Evolutionary conservation across 306 rosid genomes (phyloP).

Genomic region (Malus sieversii): DNA sequence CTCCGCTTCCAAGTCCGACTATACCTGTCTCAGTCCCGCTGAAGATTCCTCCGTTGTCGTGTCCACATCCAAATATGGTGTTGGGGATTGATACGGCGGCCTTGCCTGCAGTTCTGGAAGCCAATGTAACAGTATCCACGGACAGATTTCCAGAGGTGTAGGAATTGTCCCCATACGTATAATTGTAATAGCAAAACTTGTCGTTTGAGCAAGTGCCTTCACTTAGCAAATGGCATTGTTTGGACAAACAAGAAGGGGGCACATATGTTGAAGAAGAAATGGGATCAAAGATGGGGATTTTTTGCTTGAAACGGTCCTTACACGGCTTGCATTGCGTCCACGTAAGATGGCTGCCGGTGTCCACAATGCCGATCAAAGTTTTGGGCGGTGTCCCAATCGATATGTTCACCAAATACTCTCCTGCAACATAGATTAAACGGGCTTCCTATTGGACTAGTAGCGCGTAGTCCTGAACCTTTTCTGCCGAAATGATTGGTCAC

Average conservation of each 20-base stretch:
- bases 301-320: background rate
- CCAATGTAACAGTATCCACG: background rate
- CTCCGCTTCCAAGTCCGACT: slow-evolving; percentile 1
- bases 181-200: background rate
- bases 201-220: background rate
- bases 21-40: background rate
- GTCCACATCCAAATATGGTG: background rate
- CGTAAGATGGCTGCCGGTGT: background rate
- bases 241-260: background rate
- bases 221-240: background rate
- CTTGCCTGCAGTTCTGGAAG: background rate
- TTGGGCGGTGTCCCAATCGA: background rate
- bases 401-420: background rate
- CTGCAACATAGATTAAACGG: background rate
- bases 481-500: background rate
- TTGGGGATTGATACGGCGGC: background rate
- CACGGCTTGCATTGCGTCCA: slow-evolving; percentile 9
- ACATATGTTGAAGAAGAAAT: background rate
- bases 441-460: background rate
- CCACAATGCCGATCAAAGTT: background rate
- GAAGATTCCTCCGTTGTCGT: background rate
- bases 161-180: background rate
- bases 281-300: background rate
- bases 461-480: background rate
- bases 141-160: background rate